phyloP scores from a whole-genome alignment of 371 early-diverging fungal genomes.

The Capillidium rhysosporum region DNA sequence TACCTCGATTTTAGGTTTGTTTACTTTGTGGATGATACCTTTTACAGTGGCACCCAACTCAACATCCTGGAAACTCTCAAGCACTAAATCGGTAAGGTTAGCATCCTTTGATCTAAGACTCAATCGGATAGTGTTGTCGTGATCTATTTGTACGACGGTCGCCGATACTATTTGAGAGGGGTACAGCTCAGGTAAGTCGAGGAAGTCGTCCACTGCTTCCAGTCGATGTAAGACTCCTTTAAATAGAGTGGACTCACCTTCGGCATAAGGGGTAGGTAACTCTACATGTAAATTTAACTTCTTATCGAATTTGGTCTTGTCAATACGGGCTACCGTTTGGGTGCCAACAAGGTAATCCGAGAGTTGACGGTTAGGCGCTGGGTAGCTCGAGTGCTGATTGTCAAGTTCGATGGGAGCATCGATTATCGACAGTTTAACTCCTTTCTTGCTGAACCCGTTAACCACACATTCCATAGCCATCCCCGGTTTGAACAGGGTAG shows the following conservation, averaged over 20 bases:
- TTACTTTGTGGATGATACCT: too few relatives aligned
- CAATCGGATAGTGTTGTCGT: too few relatives aligned
- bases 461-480: slow-evolving; percentile 32
- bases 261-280: slow-evolving; percentile 24
- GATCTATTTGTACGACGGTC: too few relatives aligned
- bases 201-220: too few relatives aligned
- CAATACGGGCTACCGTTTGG: slow-evolving; percentile 18
- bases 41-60: too few relatives aligned
- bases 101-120: too few relatives aligned
- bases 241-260: slow-evolving; percentile 11
- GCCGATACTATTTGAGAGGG: too few relatives aligned
- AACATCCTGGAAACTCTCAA: too few relatives aligned
- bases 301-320: slow-evolving; percentile 12
- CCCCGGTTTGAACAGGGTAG: slow-evolving; percentile 27
- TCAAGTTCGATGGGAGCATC: background rate
- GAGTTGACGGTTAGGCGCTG: slow-evolving; percentile 12
- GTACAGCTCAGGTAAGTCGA: too few relatives aligned
- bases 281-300: slow-evolving; percentile 19
- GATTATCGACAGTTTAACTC: slow-evolving; percentile 11
- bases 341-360: slow-evolving; percentile 20
- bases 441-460: slow-evolving; percentile 19
- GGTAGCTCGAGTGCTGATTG: slow-evolving; percentile 15
- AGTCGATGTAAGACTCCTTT: too few relatives aligned
- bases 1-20: too few relatives aligned
- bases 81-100: too few relatives aligned